A percentile compares a stretch with the other conserved stretches of the same genome.
Conservation (phyloP, 768 basidiomycete genomes). For the Phaeotremella skinneri region DNA sequence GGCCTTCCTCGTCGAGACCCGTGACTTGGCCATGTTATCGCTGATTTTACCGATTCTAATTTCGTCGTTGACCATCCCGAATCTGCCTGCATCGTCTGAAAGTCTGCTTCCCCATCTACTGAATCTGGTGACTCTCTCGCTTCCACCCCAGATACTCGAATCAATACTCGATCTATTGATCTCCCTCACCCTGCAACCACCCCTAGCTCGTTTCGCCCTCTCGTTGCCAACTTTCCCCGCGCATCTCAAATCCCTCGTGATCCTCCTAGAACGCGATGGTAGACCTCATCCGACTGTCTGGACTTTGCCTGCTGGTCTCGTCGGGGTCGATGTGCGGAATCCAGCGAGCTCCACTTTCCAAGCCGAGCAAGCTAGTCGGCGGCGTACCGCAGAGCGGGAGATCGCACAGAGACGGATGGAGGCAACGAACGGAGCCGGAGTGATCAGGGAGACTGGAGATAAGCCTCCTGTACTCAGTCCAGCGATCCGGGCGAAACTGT, state of each 20-base stretch:
- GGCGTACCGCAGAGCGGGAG: constrained; percentile 29
- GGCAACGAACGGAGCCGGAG: constrained; percentile 20
- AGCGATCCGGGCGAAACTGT: constrained; percentile 22
- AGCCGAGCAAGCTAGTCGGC: constrained; percentile 25
- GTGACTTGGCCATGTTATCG: constrained; percentile 38
- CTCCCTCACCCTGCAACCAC: constrained; percentile 65
- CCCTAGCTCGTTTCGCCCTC: constrained; percentile 65
- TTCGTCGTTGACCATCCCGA: constrained; percentile 21
- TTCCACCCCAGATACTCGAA: constrained; percentile 59
- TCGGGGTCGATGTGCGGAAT: constrained; percentile 21
- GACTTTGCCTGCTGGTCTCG: constrained; percentile 6
- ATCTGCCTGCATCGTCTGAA: constrained; percentile 21
- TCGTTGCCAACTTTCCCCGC: constrained; percentile 19
- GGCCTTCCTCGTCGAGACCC: constrained; percentile 29
- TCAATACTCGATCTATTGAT: constrained; percentile 66
- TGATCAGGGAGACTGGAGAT: constrained; percentile 32
- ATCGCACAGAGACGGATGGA: constrained; percentile 29
- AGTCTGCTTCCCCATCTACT: constrained; percentile 37
- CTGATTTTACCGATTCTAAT: constrained; percentile 44
- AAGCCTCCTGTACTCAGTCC: constrained; percentile 21
- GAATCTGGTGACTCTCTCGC: constrained; percentile 33
- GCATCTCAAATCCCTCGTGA: constrained; percentile 27
- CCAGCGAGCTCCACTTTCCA: constrained; percentile 24
- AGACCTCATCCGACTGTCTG: constrained; percentile 3
- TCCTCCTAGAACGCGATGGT: constrained; percentile 26